Evolutionary conservation across 108 stramenopile species (phyloP).

Genomic region (Fistulifera solaris): DNA sequence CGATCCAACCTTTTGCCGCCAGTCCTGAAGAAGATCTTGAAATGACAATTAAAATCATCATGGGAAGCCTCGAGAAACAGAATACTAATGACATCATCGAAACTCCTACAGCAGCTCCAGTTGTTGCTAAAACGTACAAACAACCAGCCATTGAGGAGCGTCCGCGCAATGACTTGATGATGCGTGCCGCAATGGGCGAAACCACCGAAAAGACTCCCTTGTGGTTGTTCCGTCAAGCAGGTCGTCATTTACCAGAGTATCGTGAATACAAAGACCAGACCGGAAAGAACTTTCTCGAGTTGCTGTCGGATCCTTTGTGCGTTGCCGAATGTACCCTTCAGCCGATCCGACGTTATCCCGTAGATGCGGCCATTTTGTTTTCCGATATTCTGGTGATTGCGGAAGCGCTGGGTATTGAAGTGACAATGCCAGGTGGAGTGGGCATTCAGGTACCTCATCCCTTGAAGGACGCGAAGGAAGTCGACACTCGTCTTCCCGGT

Average conservation of each 20-base stretch:
- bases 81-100: not conserved
- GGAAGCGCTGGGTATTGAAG: slow-evolving; percentile 77
- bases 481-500: slow-evolving; percentile 59
- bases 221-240: slow-evolving; percentile 95
- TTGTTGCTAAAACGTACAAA: slow-evolving; percentile 6
- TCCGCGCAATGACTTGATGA: slow-evolving; percentile 75
- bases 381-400: slow-evolving; percentile 93
- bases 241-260: slow-evolving; percentile 92
- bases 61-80: slow-evolving; percentile 12
- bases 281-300: slow-evolving; percentile 85
- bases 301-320: slow-evolving; percentile 76
- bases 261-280: slow-evolving; percentile 70
- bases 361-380: slow-evolving; percentile 94
- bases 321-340: slow-evolving; percentile 95
- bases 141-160: slow-evolving; percentile 17
- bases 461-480: slow-evolving; percentile 61
- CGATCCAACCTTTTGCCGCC: too few relatives aligned
- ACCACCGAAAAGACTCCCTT: slow-evolving; percentile 73
- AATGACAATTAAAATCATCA: slow-evolving; percentile 53
- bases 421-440: slow-evolving; percentile 93
- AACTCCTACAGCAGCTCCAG: not conserved
- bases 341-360: slow-evolving; percentile 82
- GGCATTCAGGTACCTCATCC: slow-evolving; percentile 89
- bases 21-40: slow-evolving; percentile 47
- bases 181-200: slow-evolving; percentile 70